Conservation (phyloP, 2,329 filamentous ascomycete genomes). For the Sclerotinia borealis region DNA sequence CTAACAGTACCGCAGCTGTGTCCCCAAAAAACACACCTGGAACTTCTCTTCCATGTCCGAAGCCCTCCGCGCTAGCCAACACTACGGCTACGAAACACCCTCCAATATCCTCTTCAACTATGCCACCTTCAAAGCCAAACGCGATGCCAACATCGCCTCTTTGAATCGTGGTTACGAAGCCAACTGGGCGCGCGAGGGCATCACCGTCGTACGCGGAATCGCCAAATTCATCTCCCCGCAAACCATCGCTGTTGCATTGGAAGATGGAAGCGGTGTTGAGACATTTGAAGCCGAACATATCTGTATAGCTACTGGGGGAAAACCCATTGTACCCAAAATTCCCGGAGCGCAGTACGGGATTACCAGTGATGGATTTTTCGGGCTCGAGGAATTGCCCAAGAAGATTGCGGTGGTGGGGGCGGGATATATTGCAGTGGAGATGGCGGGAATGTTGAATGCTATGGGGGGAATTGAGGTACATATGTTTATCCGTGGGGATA, state of each 20-base stretch:
- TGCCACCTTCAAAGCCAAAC: constrained; percentile 41
- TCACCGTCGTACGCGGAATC: constrained; percentile 43
- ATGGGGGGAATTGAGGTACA: constrained; percentile 43
- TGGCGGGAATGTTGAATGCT: constrained; percentile 44
- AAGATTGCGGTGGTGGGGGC: constrained; percentile 45
- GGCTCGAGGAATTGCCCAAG: constrained; percentile 43
- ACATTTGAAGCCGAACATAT: constrained; percentile 42
- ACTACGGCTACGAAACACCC: constrained; percentile 44
- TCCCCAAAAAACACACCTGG: constrained; percentile 49
- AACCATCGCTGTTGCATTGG: constrained; percentile 38
- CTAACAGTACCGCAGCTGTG: constrained; percentile 35
- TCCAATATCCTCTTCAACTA: constrained; percentile 39
- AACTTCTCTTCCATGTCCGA: constrained; percentile 45
- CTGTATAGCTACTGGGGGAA: constrained; percentile 42
- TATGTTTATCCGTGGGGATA: constrained; percentile 44
- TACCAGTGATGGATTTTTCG: constrained; percentile 46
- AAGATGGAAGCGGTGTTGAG: constrained; percentile 36
- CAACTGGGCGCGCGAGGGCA: constrained; percentile 44
- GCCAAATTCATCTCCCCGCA: constrained; percentile 41
- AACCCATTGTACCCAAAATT: constrained; percentile 37
- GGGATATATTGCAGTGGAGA: constrained; percentile 34
- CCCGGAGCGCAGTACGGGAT: constrained; percentile 44
- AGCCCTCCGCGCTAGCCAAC: constrained; percentile 38
- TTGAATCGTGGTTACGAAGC: constrained; percentile 44
- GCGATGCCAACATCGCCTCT: constrained; percentile 39